Conservation (phyloP, 2,329 filamentous ascomycete species). For the Scytalidium sp. region DNA sequence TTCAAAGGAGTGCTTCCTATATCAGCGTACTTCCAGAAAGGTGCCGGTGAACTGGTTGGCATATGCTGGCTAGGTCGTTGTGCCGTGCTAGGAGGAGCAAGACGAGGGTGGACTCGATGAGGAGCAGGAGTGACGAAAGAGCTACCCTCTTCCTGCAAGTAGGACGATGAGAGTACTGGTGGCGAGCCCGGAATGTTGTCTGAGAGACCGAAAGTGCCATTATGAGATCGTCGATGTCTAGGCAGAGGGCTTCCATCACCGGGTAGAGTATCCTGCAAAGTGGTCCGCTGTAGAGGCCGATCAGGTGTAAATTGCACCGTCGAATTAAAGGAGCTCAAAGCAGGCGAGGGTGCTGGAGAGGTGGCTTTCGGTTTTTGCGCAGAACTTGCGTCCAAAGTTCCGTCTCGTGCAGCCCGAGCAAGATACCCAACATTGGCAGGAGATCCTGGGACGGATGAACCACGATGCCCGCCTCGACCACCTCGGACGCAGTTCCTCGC, state of each 20-base stretch:
- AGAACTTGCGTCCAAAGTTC: conserved; percentile 47
- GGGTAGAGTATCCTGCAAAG: conserved; percentile 20
- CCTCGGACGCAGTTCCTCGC: conserved; percentile 53
- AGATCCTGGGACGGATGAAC: conserved; percentile 70
- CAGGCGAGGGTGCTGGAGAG: conserved; percentile 51
- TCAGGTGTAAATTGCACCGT: conserved; percentile 54
- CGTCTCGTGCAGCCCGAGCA: conserved; percentile 55
- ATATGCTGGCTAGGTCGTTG: conserved; percentile 82
- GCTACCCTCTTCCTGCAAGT: conserved; percentile 55
- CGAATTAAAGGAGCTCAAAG: conserved; percentile 45
- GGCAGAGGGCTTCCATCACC: conserved; percentile 60
- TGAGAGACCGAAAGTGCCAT: conserved; percentile 43
- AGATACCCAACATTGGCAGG: conserved; percentile 55
- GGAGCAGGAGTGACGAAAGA: conserved; percentile 72
- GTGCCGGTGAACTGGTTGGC: conserved; percentile 80
- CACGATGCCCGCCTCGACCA: conserved; percentile 61
- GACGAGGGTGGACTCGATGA: conserved; percentile 67
- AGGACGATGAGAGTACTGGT: conserved; percentile 60
- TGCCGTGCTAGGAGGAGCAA: conserved; percentile 77
- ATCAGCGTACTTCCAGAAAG: conserved; percentile 86
- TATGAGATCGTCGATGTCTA: conserved; percentile 43
- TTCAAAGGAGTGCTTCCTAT: conserved; percentile 68
- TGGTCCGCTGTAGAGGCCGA: conserved; percentile 39
- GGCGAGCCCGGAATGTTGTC: conserved; percentile 52
- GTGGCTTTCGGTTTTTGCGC: conserved; percentile 56